These are phyloP conservation scores for Malania oleifera DNA, from an alignment of 164 flowering plant genomes.

Conservation along the genomic window DNA sequence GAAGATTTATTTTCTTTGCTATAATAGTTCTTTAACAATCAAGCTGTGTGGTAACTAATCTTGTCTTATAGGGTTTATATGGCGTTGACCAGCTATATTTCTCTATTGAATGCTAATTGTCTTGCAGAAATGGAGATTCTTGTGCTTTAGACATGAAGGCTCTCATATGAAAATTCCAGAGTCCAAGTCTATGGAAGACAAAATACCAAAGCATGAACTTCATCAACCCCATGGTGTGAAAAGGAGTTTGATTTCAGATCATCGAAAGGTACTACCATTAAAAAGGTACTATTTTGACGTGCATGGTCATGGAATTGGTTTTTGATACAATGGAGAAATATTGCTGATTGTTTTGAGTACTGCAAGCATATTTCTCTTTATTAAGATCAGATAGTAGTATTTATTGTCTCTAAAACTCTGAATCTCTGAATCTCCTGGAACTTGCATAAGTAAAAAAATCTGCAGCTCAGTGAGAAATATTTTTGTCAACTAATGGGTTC, in stretches of 20 bases:
- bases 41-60: background rate
- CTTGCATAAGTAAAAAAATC: no score
- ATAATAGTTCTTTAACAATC: no score
- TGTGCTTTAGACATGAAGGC: slow-evolving; percentile 12
- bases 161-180: background rate
- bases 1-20: background rate
- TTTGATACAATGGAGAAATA: background rate
- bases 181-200: slow-evolving; percentile 6
- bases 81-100: background rate
- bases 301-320: background rate
- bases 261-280: slow-evolving; percentile 8
- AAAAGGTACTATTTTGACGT: background rate
- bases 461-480: no score
- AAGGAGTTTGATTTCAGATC: slow-evolving; percentile 2
- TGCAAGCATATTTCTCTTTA: background rate
- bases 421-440: no score
- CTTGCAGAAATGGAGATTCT: slow-evolving; percentile 16
- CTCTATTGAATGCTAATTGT: background rate
- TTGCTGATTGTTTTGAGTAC: background rate
- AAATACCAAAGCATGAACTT: background rate
- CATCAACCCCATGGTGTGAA: slow-evolving; percentile 3
- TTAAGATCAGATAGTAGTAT: background rate
- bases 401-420: background rate
- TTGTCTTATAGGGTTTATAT: background rate
- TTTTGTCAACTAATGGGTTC: no score